A percentile compares a stretch with the other conserved stretches of the same genome.
phyloP scores from a whole-genome alignment of 495 filamentous ascomycete genomes.

The Tetracladium marchalianum region DNA sequence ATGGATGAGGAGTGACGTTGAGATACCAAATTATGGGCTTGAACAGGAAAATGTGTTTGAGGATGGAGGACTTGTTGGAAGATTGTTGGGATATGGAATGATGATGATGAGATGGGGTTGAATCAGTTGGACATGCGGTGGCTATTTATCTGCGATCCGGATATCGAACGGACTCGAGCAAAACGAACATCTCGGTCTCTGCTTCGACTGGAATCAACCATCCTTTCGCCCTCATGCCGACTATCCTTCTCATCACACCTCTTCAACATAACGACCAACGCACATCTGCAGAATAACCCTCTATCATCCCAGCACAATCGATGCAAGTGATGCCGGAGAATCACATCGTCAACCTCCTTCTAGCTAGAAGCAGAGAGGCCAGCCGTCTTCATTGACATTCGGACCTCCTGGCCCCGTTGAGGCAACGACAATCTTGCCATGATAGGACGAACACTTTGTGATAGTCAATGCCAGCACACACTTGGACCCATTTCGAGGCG shows the following conservation, averaged over 20 bases:
- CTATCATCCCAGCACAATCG: neutral
- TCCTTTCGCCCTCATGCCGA: neutral
- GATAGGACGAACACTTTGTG: slow-evolving; percentile 8
- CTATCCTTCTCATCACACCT: neutral
- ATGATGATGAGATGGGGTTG: slow-evolving; percentile 13
- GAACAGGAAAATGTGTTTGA: slow-evolving; percentile 6
- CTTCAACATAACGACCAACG: slow-evolving; percentile 9
- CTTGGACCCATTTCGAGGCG: neutral
- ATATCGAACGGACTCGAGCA: neutral
- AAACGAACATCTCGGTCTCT: neutral
- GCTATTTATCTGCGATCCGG: slow-evolving; percentile 15
- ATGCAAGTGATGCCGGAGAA: neutral
- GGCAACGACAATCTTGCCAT: neutral
- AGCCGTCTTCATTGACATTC: slow-evolving; percentile 1
- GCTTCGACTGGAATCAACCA: neutral
- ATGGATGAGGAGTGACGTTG: neutral
- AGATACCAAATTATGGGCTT: neutral
- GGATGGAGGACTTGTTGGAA: neutral
- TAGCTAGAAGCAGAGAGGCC: neutral
- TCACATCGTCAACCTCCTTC: neutral
- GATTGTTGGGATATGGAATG: slow-evolving; percentile 12
- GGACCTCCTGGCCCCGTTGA: slow-evolving; percentile 1
- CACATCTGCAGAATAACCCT: slow-evolving; percentile 10
- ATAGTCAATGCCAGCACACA: slow-evolving; percentile 11
- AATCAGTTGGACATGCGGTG: neutral